Evolutionary conservation across 495 filamentous ascomycete genomes (phyloP).

Genomic region (Recurvomyces mirabilis): DNA sequence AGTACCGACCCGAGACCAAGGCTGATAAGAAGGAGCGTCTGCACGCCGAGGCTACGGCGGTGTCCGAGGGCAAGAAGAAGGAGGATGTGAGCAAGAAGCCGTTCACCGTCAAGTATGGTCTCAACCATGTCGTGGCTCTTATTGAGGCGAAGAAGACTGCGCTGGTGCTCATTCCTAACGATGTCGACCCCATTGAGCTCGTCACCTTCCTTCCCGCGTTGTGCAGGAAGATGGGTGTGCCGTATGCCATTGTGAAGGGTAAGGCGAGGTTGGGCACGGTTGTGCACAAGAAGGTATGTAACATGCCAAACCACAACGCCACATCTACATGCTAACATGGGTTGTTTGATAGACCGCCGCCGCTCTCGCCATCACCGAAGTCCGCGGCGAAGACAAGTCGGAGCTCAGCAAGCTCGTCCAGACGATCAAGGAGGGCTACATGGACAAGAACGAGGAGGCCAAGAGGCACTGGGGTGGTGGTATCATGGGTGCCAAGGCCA

Average conservation of each 20-base stretch:
- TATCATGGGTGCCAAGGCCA: constrained; percentile 98
- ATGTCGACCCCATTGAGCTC: constrained; percentile 99
- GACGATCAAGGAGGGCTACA: constrained; percentile 95
- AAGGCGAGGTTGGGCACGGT: constrained; percentile 98
- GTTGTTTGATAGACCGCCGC: constrained; percentile 67
- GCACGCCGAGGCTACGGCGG: constrained; percentile 90
- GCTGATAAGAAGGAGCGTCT: constrained; percentile 99
- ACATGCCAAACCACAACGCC: no score
- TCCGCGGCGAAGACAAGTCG: constrained; percentile 91
- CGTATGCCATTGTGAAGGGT: constrained; percentile 98
- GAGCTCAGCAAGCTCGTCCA: constrained; percentile 94
- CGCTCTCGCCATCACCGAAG: constrained; percentile 90
- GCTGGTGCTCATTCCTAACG: constrained; percentile 95
- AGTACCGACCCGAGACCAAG: constrained; percentile 99
- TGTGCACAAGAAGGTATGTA: constrained; percentile 91
- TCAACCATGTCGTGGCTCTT: constrained; percentile 98
- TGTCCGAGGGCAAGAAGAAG: constrained; percentile 99
- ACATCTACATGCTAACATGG: no score
- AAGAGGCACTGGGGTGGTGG: constrained; percentile 98
- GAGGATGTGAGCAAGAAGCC: constrained; percentile 99
- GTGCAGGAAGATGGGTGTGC: constrained; percentile 99
- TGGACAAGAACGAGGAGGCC: constrained; percentile 85
- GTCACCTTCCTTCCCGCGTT: constrained; percentile 98
- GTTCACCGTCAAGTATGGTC: constrained; percentile 96
- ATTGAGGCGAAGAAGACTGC: constrained; percentile 99